Conservation (phyloP, 768 basidiomycete genomes). For the Neoboletus brunneissimus region DNA sequence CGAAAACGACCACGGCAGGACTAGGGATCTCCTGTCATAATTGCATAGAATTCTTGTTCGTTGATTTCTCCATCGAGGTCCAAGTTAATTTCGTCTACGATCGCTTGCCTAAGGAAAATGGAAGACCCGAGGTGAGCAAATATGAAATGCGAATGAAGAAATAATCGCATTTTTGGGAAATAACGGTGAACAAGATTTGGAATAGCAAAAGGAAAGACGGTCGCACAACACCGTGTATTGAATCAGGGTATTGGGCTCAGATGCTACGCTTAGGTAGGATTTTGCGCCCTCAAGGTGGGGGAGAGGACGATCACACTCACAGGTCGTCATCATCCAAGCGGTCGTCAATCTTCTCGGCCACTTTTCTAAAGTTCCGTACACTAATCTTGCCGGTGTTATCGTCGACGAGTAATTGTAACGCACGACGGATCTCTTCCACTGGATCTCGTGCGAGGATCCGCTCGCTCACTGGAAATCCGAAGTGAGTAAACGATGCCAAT, state of each 20-base stretch:
- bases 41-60: slow-evolving; percentile 93
- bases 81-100: slow-evolving; percentile 99
- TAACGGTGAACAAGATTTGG: slow-evolving; percentile 26
- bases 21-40: slow-evolving; percentile 91
- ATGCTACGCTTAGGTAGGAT: slow-evolving; percentile 22
- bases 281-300: slow-evolving; percentile 15
- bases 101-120: slow-evolving; percentile 75
- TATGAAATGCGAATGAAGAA: slow-evolving; percentile 16
- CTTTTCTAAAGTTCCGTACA: slow-evolving; percentile 83
- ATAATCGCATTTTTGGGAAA: slow-evolving; percentile 17
- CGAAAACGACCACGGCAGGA: background rate
- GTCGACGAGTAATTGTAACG: slow-evolving; percentile 96
- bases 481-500: slow-evolving; percentile 13
- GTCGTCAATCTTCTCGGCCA: slow-evolving; percentile 97
- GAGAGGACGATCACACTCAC: slow-evolving; percentile 49
- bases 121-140: slow-evolving; percentile 33
- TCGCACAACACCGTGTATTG: slow-evolving; percentile 21
- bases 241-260: slow-evolving; percentile 30
- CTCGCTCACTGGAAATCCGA: slow-evolving; percentile 73
- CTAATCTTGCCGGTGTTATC: slow-evolving; percentile 94
- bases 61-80: slow-evolving; percentile 98
- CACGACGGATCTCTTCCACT: slow-evolving; percentile 92
- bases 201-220: slow-evolving; percentile 14
- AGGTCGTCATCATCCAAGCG: slow-evolving; percentile 93
- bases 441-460: slow-evolving; percentile 92